A percentile compares a stretch with the other conserved stretches of the same genome.
These are phyloP conservation scores for Cyclostephanos tholiformis DNA, from an alignment of 108 stramenopile genomes.

Conservation along the genomic window DNA sequence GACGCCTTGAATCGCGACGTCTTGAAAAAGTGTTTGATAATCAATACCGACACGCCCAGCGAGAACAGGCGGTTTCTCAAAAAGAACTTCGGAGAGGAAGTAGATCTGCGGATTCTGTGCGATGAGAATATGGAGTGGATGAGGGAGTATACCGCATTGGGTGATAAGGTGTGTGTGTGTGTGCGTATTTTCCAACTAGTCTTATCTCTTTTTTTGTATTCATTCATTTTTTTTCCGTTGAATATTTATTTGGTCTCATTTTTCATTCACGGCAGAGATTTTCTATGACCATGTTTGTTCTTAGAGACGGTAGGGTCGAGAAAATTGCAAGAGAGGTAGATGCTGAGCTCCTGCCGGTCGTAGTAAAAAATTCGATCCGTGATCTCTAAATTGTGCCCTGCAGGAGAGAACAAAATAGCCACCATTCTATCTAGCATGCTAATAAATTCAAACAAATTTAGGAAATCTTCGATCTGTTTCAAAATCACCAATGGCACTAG, in stretches of 20 bases:
- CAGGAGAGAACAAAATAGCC: not conserved
- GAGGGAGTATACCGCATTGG: constrained; percentile 72
- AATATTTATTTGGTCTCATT: not conserved
- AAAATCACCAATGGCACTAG: not conserved
- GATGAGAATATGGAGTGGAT: constrained; percentile 82
- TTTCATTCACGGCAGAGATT: constrained; percentile 45
- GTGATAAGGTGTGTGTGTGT: constrained; percentile 55
- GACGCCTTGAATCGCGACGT: constrained; percentile 52
- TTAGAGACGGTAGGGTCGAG: constrained; percentile 64
- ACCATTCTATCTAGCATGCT: not conserved
- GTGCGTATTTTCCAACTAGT: not conserved
- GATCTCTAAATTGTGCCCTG: constrained; percentile 13
- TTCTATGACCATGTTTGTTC: constrained; percentile 72
- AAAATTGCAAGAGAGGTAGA: constrained; percentile 78
- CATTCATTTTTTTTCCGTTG: not conserved
- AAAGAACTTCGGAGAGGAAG: constrained; percentile 51
- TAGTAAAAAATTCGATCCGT: constrained; percentile 50
- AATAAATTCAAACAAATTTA: not conserved
- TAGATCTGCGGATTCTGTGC: constrained; percentile 35
- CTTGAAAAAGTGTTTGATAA: constrained; percentile 51
- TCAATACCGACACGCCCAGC: constrained; percentile 81
- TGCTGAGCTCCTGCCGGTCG: constrained; percentile 44
- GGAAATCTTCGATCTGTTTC: not conserved
- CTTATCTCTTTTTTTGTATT: not conserved
- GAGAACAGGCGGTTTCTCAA: constrained; percentile 79